Evolutionary conservation across 495 filamentous ascomycete genomes (phyloP), one percentile per base, ranked within the genome.

Genomic region (Daldinia caldariorum): DNA sequence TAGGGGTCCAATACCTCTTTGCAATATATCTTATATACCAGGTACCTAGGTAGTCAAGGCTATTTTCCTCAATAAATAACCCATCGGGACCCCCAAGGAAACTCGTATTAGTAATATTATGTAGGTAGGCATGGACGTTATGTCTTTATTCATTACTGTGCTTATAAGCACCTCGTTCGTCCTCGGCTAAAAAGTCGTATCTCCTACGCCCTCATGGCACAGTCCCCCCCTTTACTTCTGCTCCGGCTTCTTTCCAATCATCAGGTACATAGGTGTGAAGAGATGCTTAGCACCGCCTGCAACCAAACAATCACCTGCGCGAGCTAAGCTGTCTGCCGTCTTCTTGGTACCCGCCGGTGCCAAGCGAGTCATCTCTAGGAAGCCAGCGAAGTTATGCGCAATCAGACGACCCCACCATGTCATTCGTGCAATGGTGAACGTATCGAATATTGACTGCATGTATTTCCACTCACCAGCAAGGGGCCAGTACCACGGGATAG

Each of bases 181-280:
- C 47, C 39, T 50, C 18, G 14, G 51, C 47, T 32, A 9, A 4
- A 38, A 8, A 32, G n/a, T 26, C 13, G 7, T 26, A 3, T 45
- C 29, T 32, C 13, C 6, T 39, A 1, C 26, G 26, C 34, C 34
- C 5, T 18, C 18, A 6, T 60, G 13, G 6, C 12, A 4, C 4
- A 22, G 9, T 10, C 13, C 16, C 66, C 34, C 34, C 34, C 26
- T 26, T 26, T 77, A 83, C 69, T 47, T 47, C 43, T 82, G 74
- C 47, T 70, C 71, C n/a, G 94, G 92, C 84, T 99, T 99, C 81
- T 93, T 88, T 39, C 87, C 95, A 62, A 99, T 89, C 95, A 99
- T 97, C 78, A 99, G 83, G 84, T 97, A 98, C 95, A 99, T 99
- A 39, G 95, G 95, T 0, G 95, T 99, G 83, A 99, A 99, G 16